Evolutionary conservation across 2,329 filamentous ascomycete species (phyloP).

Genomic region (Stromatinia cepivora): DNA sequence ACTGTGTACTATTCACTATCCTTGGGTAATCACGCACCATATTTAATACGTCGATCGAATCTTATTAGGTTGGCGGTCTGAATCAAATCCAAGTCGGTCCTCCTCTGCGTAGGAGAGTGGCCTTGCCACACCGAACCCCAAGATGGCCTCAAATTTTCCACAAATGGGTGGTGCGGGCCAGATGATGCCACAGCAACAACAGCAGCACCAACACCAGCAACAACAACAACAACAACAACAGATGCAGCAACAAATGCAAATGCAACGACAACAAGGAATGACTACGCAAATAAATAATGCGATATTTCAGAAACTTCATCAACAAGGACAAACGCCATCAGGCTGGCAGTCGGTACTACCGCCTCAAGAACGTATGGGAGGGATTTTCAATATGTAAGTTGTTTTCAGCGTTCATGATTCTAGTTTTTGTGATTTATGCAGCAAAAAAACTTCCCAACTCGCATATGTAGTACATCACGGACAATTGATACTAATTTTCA

Average conservation of each 20-base stretch:
- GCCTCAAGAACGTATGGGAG: slow-evolving; percentile 37
- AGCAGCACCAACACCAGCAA: slow-evolving; percentile 32
- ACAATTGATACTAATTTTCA: slow-evolving; percentile 14
- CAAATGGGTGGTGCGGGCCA: slow-evolving; percentile 37
- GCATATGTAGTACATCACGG: background rate
- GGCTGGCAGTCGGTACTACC: slow-evolving; percentile 37
- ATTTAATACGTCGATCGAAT: slow-evolving; percentile 14
- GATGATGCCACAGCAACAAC: slow-evolving; percentile 38
- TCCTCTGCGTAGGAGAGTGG: slow-evolving; percentile 35
- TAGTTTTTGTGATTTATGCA: background rate
- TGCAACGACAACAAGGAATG: slow-evolving; percentile 8
- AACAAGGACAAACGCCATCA: slow-evolving; percentile 28
- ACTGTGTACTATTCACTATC: slow-evolving; percentile 20
- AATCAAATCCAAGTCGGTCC: slow-evolving; percentile 29
- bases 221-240: slow-evolving; percentile 27
- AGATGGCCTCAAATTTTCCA: slow-evolving; percentile 41
- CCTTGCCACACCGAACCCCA: slow-evolving; percentile 32
- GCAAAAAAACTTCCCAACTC: background rate
- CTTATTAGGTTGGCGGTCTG: slow-evolving; percentile 25
- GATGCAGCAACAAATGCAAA: slow-evolving; percentile 11
- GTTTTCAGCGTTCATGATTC: background rate
- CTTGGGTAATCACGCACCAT: slow-evolving; percentile 15
- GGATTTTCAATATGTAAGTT: slow-evolving; percentile 38
- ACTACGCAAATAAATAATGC: slow-evolving; percentile 34
- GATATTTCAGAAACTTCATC: slow-evolving; percentile 38